phyloP scores from a whole-genome alignment of 257 asterid species.

The Thymus quinquecostatus region DNA sequence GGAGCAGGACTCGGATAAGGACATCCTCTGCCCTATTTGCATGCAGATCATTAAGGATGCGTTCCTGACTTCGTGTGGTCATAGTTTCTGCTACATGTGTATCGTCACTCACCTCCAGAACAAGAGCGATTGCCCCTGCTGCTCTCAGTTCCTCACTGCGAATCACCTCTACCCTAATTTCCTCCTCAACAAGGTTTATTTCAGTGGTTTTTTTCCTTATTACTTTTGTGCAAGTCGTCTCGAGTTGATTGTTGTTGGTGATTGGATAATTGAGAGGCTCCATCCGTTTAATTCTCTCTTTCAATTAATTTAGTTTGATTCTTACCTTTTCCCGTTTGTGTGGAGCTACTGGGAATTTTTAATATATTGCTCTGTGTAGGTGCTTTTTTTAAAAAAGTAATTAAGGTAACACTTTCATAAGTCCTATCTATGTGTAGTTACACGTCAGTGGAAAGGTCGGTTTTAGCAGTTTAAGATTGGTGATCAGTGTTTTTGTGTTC shows the following conservation, averaged over 20 bases:
- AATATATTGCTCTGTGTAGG: neutral
- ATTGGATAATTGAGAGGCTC: slow-evolving; percentile 4
- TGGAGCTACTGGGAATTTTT: neutral
- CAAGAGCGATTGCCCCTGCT: slow-evolving; percentile 91
- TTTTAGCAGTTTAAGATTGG: neutral
- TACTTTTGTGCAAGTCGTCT: neutral
- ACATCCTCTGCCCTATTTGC: slow-evolving; percentile 88
- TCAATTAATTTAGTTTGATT: neutral
- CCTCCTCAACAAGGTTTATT: slow-evolving; percentile 78
- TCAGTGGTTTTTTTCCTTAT: neutral
- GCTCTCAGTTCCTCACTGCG: slow-evolving; percentile 75
- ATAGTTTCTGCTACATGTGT: slow-evolving; percentile 91
- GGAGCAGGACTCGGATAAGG: slow-evolving; percentile 60
- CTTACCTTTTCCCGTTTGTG: neutral
- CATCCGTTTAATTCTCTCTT: neutral
- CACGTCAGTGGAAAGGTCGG: neutral
- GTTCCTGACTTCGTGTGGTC: slow-evolving; percentile 84
- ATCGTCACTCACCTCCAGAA: slow-evolving; percentile 81
- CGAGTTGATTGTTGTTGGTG: neutral
- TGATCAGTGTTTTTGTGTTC: neutral
- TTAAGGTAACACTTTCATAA: neutral
- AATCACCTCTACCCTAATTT: slow-evolving; percentile 80
- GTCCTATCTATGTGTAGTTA: neutral
- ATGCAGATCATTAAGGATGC: slow-evolving; percentile 92
- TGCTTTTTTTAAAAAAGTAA: neutral